A percentile compares a stretch with the other conserved stretches of the same genome.
Evolutionary conservation across 495 filamentous ascomycete species (phyloP).

Genomic region (Delitschia confertaspora): DNA sequence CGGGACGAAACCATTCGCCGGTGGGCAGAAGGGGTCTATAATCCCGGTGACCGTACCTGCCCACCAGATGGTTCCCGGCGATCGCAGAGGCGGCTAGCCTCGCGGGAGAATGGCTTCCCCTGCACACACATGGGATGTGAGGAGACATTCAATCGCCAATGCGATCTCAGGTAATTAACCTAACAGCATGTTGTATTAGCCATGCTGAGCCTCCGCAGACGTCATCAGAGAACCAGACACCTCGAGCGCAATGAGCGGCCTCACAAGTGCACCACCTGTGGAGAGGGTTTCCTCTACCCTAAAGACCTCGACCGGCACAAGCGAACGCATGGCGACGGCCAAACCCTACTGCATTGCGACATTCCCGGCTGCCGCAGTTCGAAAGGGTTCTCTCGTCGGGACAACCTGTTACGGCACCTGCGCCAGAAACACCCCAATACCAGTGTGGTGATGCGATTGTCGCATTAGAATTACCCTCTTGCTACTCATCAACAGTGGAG

Average conservation of each 20-base stretch:
- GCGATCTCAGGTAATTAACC: conserved; percentile 21
- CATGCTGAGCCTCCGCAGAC: conserved; percentile 17
- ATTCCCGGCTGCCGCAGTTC: conserved; percentile 10
- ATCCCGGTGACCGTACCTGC: conserved; percentile 12
- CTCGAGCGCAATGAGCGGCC: conserved; percentile 9
- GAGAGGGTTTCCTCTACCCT: conserved; percentile 24
- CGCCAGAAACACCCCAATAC: conserved; percentile 23
- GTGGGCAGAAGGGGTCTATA: conserved; percentile 13
- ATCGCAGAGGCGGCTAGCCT: conserved; percentile 10
- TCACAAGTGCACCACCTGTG: conserved; percentile 22
- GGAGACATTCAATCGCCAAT: conserved; percentile 15
- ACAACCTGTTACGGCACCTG: conserved; percentile 22
- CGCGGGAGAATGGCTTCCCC: conserved; percentile 13
- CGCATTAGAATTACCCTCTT: no score
- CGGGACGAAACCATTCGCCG: conserved; percentile 9
- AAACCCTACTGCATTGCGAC: conserved; percentile 7
- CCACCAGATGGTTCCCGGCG: no score
- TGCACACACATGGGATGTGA: conserved; percentile 7
- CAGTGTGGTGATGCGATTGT: no score
- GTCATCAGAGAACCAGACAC: conserved; percentile 25
- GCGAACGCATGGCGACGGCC: conserved; percentile 5
- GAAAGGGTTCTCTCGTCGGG: conserved; percentile 22
- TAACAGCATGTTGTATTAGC: no score
- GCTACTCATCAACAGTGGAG: no score
- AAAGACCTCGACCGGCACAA: conserved; percentile 24